These are phyloP conservation scores for Trichoderma sp. DNA, from an alignment of 2,329 filamentous ascomycete genomes.

Conservation along the genomic window DNA sequence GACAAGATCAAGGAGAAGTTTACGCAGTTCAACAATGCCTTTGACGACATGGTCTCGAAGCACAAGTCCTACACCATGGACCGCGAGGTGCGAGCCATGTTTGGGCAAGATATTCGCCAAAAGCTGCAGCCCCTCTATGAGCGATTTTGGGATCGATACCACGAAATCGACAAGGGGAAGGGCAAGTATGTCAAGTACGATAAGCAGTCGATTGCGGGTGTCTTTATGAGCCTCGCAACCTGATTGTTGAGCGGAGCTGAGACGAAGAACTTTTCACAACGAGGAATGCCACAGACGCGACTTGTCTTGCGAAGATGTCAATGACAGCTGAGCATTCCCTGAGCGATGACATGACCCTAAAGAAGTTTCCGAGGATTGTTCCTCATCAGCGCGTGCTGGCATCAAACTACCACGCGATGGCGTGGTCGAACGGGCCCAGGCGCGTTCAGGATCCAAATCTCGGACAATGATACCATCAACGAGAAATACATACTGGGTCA, in stretches of 20 bases:
- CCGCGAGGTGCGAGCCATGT: conserved; percentile 77
- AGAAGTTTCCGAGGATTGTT: background rate
- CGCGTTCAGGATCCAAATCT: background rate
- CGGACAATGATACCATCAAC: background rate
- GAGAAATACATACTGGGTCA: background rate
- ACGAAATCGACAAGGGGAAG: conserved; percentile 96
- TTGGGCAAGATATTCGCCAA: conserved; percentile 82
- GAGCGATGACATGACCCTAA: background rate
- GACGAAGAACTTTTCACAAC: background rate
- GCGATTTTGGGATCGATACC: conserved; percentile 95
- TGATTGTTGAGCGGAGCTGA: background rate
- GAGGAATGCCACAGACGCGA: background rate
- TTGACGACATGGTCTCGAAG: conserved; percentile 82
- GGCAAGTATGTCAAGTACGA: conserved; percentile 99
- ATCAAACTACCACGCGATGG: background rate
- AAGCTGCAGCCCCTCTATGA: conserved; percentile 94
- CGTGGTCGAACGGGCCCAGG: background rate
- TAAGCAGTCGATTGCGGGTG: conserved; percentile 74
- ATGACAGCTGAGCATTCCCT: background rate
- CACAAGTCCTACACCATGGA: conserved; percentile 91
- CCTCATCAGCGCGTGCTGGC: background rate
- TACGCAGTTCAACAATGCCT: conserved; percentile 82
- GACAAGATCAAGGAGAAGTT: conserved; percentile 98
- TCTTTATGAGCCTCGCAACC: conserved; percentile 56
- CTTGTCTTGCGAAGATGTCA: background rate